Percentiles rank a stretch among this genome's conserved stretches.
Conservation (phyloP, 2,329 filamentous ascomycete genomes). For the Xylaria sp. region DNA sequence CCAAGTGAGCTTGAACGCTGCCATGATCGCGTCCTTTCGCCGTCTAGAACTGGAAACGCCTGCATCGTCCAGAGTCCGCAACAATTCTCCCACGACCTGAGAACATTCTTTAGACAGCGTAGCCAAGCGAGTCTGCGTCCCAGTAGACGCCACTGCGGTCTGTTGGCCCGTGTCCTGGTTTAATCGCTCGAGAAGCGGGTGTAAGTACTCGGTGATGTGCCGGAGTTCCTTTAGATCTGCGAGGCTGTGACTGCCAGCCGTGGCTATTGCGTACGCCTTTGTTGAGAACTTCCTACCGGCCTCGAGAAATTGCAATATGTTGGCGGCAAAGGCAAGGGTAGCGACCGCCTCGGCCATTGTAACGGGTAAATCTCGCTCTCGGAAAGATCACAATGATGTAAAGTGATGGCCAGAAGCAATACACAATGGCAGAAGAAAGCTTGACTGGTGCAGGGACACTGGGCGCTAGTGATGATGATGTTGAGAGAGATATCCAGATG, state of each 20-base stretch:
- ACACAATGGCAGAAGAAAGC: neutral
- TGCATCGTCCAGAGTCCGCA: neutral
- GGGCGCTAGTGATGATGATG: neutral
- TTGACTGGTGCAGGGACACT: neutral
- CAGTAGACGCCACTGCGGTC: neutral
- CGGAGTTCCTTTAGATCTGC: neutral
- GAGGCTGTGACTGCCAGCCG: neutral
- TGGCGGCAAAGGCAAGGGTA: neutral
- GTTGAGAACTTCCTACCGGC: neutral
- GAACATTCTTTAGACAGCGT: neutral
- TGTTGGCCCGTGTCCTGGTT: neutral
- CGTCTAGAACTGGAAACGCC: neutral
- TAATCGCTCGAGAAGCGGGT: neutral
- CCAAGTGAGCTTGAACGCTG: neutral
- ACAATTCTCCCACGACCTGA: neutral
- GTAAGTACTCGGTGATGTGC: neutral
- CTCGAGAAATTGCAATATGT: neutral
- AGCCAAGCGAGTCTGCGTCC: neutral
- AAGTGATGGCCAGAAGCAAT: neutral
- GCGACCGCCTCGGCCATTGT: neutral
- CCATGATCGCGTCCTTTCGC: neutral
- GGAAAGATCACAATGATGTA: neutral
- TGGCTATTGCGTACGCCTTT: neutral
- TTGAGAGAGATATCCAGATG: too few relatives aligned
- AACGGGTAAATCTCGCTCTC: neutral